Conservation (phyloP, 2,329 filamentous ascomycete genomes). For the Trichoderma lentiforme region DNA sequence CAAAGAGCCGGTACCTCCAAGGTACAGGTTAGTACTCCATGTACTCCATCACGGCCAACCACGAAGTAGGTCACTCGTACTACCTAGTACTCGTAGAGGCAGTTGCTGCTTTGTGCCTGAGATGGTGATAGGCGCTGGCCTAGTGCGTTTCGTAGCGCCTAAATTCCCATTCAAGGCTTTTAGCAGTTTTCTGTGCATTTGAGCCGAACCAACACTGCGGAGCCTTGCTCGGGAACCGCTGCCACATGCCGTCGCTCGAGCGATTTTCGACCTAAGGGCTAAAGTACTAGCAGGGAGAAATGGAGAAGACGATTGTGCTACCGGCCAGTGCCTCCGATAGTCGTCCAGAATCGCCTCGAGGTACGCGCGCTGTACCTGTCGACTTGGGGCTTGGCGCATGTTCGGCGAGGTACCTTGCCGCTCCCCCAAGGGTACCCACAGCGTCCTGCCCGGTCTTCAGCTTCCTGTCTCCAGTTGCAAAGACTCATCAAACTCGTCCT, state of each 20-base stretch:
- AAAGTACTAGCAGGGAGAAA: background rate
- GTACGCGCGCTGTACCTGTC: background rate
- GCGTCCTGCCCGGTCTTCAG: background rate
- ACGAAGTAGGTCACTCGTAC: background rate
- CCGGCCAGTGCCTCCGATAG: background rate
- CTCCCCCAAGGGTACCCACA: background rate
- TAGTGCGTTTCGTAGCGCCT: background rate
- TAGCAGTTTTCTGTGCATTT: background rate
- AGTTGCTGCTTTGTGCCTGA: background rate
- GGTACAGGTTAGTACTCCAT: background rate
- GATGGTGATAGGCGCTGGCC: background rate
- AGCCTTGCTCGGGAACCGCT: background rate
- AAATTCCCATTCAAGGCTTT: background rate
- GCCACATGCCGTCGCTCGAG: slow-evolving; percentile 4
- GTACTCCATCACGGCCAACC: no score
- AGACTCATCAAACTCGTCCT: background rate
- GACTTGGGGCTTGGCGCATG: background rate
- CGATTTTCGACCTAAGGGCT: background rate
- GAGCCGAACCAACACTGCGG: background rate
- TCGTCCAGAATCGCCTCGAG: background rate
- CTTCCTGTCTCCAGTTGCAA: background rate
- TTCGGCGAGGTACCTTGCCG: background rate
- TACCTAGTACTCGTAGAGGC: background rate
- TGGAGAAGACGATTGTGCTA: background rate
- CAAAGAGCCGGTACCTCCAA: background rate